These are phyloP conservation scores for Solanum paucissectum DNA, from an alignment of 257 asterid genomes.

Conservation along the genomic window DNA sequence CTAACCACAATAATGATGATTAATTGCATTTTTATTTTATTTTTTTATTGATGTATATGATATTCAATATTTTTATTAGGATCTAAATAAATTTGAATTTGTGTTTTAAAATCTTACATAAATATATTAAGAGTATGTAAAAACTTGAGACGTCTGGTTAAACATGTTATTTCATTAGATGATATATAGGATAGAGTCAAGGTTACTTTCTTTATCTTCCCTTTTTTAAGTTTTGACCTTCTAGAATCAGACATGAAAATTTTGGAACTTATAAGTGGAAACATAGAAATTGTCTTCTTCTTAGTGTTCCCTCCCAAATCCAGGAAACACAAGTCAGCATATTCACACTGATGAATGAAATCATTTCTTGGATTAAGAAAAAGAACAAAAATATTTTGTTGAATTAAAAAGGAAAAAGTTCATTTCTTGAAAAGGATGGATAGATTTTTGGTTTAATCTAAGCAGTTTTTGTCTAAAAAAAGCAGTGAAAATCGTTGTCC, in stretches of 20 bases:
- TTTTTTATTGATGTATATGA: too few species aligned
- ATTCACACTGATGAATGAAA: background rate
- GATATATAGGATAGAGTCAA: background rate
- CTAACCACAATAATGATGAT: background rate
- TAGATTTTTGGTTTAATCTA: background rate
- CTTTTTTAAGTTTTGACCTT: background rate
- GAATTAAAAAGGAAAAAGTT: background rate
- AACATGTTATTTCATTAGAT: background rate
- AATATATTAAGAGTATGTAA: too few species aligned
- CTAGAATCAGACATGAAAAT: background rate
- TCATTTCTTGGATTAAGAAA: background rate
- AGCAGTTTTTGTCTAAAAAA: background rate
- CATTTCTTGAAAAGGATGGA: background rate
- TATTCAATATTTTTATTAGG: too few species aligned
- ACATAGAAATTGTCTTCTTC: background rate
- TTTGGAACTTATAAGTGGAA: background rate
- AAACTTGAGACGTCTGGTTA: background rate
- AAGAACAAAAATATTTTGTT: background rate
- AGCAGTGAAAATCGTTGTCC: background rate
- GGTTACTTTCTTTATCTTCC: background rate
- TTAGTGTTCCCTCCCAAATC: background rate
- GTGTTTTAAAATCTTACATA: too few species aligned
- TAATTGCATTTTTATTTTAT: background rate
- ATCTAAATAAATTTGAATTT: too few species aligned
- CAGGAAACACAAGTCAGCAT: background rate